Base-by-base conservation (phyloP, 2,329 filamentous ascomycete genomes). In the Paramyrothecium sp. region DNA sequence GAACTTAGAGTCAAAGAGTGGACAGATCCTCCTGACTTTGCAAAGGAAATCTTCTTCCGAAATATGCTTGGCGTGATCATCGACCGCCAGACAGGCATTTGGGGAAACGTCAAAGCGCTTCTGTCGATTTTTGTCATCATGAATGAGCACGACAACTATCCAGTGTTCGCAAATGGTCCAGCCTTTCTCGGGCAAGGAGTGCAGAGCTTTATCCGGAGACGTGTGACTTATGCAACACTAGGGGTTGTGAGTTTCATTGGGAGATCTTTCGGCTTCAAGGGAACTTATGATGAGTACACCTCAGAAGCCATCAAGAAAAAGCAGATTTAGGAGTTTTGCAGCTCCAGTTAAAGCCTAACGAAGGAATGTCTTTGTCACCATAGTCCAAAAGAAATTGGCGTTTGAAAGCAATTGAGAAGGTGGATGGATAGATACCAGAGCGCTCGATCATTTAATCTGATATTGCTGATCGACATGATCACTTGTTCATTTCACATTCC, bases 1-100 rank as follows among this genome's bases (percentile, higher is more conserved):
- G 63, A 63, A 19, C 57, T 65, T 7, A 23, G 54, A 23, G 56
- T 66, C 10, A 56, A 47, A 20, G 64, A 66, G 51, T 66, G 64
- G 64, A 64, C 64, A 11, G 62, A 65, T 8, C 64, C 64, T 10
- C 57, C 59, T 3, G 62, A 66, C 19, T 59, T 63, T 0, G 59
- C 62, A 23, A 66, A 65, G 54, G 56, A 58, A n/a, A 26, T 63
- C 2, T 65, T 66, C 56, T 66, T 66, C 38, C 62, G 62, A 34
- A 66, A 66, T 7, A 33, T 60, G 8, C 34, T 65, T 17, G 59
- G 64, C 23, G 56, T 63, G 16, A 54, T 66, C 19, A 55, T 62
- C 11, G 61, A 66, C 23, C 60, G 60, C 53, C 58, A 60, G 46
- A 51, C 56, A 10, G 56, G 56, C 1, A 12, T 60, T 3, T 3